Percentiles rank a stretch among this genome's conserved stretches.
Conservation (phyloP, 169 alveolate genomes). For the Cyclospora cayetanensis region DNA sequence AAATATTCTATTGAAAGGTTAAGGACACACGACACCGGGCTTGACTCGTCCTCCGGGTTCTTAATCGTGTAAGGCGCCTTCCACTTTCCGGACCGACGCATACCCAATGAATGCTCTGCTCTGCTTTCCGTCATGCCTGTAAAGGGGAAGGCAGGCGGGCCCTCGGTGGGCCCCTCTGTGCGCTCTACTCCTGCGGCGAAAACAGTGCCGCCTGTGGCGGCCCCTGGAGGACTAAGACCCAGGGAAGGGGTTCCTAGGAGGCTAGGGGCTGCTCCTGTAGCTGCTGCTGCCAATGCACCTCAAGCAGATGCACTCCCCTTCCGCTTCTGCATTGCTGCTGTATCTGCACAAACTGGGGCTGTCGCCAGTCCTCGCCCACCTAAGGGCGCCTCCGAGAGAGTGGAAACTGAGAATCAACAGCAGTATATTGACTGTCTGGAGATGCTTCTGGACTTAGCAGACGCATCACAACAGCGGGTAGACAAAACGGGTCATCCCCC, state of each 20-base stretch:
- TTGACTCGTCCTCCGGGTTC: too few relatives aligned
- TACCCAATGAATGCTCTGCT: too few relatives aligned
- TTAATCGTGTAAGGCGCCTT: too few relatives aligned
- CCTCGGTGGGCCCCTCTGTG: background rate
- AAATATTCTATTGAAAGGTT: too few relatives aligned
- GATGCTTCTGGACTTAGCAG: background rate
- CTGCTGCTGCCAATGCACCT: constrained; percentile 13
- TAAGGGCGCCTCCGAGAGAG: background rate
- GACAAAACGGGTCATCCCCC: background rate
- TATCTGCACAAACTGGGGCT: background rate
- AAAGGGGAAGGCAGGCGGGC: constrained; percentile 24
- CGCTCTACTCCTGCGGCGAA: too few relatives aligned
- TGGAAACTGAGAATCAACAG: background rate
- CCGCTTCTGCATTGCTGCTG: constrained; percentile 12
- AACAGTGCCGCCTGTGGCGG: constrained; percentile 22
- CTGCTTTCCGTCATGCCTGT: constrained; percentile 25
- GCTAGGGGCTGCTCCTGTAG: constrained; percentile 26
- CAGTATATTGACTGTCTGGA: background rate
- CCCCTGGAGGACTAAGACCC: background rate
- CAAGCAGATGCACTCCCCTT: background rate
- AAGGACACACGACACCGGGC: too few relatives aligned
- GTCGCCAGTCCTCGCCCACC: background rate
- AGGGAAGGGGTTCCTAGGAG: background rate
- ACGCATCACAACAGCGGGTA: background rate
- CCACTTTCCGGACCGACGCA: too few relatives aligned